These are phyloP conservation scores for Catunica adiposa DNA, from an alignment of 2,329 filamentous ascomycete species.

Conservation along the genomic window DNA sequence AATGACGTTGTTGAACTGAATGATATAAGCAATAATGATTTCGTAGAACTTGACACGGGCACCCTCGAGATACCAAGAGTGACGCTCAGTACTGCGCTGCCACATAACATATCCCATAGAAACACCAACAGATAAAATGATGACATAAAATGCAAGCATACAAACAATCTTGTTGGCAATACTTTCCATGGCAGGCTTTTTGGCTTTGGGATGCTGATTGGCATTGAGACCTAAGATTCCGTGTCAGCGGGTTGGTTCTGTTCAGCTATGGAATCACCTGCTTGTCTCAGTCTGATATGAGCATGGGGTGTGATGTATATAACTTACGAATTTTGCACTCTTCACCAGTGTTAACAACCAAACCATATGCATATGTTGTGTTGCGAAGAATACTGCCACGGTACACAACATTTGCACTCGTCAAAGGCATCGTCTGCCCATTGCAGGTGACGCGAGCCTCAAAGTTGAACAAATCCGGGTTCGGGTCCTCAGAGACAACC, in stretches of 20 bases:
- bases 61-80: constrained; percentile 59
- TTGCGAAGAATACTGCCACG: constrained; percentile 75
- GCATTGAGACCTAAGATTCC: constrained; percentile 48
- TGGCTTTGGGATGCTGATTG: constrained; percentile 72
- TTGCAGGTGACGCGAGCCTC: constrained; percentile 48
- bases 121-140: constrained; percentile 62
- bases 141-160: constrained; percentile 62
- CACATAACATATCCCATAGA: constrained; percentile 71
- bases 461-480: constrained; percentile 61
- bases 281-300: background rate
- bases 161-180: constrained; percentile 71
- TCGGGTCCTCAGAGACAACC: constrained; percentile 61
- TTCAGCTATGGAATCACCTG: background rate
- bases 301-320: background rate
- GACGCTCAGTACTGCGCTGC: constrained; percentile 47
- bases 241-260: constrained; percentile 5
- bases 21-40: constrained; percentile 77
- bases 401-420: constrained; percentile 68
- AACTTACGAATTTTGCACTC: constrained; percentile 64
- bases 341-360: constrained; percentile 79
- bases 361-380: constrained; percentile 51
- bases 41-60: constrained; percentile 62
- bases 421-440: constrained; percentile 49
- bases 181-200: constrained; percentile 60
- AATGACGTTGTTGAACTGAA: constrained; percentile 95